These are phyloP conservation scores for Carex myosuroides DNA, from an alignment of 176 grass and related monocot species.

Conservation along the genomic window DNA sequence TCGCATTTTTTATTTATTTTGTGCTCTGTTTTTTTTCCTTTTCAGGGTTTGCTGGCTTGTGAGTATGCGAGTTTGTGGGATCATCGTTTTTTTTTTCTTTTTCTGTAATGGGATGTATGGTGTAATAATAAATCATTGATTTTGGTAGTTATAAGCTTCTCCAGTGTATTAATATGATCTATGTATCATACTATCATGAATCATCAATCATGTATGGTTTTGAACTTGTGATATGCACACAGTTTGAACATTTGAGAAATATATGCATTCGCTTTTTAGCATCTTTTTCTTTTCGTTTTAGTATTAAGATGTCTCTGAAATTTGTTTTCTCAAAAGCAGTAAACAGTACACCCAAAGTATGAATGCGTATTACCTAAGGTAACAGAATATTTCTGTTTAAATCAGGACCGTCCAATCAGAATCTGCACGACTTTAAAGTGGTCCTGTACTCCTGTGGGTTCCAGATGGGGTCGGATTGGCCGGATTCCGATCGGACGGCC, in stretches of 20 bases:
- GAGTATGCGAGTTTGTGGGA: neutral
- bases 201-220: neutral
- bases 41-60: neutral
- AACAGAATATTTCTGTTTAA: too few relatives aligned
- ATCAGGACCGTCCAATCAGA: too few relatives aligned
- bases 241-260: neutral
- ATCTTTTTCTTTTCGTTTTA: neutral
- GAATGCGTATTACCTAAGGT: too few relatives aligned
- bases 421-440: too few relatives aligned
- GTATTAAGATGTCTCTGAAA: neutral
- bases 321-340: neutral
- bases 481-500: too few relatives aligned
- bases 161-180: conserved; percentile 6
- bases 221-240: neutral
- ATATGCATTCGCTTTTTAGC: neutral
- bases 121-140: neutral
- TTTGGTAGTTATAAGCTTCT: neutral
- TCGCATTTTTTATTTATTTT: neutral
- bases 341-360: too few relatives aligned
- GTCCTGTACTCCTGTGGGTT: too few relatives aligned
- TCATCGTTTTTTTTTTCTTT: neutral
- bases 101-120: neutral
- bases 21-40: neutral
- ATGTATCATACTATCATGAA: neutral
- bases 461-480: too few relatives aligned